Base-by-base conservation (phyloP, 805 yeast genomes). In the Metschnikowia gelsemii region DNA sequence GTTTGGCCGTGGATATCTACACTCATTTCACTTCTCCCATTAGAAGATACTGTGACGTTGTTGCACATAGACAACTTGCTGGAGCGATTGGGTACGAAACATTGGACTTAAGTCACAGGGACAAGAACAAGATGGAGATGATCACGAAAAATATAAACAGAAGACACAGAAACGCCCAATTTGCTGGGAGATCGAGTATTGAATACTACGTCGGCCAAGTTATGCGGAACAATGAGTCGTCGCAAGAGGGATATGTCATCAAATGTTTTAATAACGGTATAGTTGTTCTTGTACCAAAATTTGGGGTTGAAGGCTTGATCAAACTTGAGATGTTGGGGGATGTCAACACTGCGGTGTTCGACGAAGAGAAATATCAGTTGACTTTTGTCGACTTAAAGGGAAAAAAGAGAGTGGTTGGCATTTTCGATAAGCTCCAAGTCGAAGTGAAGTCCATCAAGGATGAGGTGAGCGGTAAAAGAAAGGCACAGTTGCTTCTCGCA, bases 21-120 rank as follows among this genome's bases (percentile, higher is more conserved):
- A 93, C 99, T 1, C 99, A 93, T 74, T 93, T 90, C 74, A 93
- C 99, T 2, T 89, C 97, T 1, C 99, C 99, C 8, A 93, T 93
- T 59, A 81, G 99, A 67, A 83, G 99, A 62, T 93, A 87, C 63
- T 96, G 99, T 72, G 99, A 93, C 66, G 84, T 93, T 44, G 95
- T 93, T 39, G 99, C 95, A 0, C 99, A 93, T 64, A 78, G 99
- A 58, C 99, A 93, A 64, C 71, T 93, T 27, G 98, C 99, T 0
- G 97, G 95, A n/a, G 96, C 99, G 1, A 93, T 93, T 45, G 96
- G 87, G 0, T 93, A 91, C 61, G 99, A 93, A 62, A 76, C 83
- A 20, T 66, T 91, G 49, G 88, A 87, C 56, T 72, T 82, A 45
- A 75, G 80, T 34, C 96, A 91, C 57, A 77, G 96, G 56, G 96